A percentile compares a stretch with the other conserved stretches of the same genome.
These are phyloP conservation scores for Cochlearia excelsa DNA, from an alignment of 345 rosid genomes.

Conservation along the genomic window DNA sequence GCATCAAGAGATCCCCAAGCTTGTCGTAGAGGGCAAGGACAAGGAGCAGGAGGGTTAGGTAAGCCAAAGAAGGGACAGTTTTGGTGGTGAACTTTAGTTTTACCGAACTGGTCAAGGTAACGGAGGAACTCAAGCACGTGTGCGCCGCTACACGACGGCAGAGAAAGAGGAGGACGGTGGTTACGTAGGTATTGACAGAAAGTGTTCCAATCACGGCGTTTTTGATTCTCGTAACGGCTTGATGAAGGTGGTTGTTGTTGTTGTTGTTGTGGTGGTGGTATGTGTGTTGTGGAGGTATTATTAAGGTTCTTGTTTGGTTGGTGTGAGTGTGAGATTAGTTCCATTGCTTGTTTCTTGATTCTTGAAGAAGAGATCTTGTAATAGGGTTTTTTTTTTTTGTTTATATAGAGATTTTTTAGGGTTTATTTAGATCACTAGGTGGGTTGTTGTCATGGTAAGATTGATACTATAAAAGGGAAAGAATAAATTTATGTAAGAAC, in stretches of 20 bases:
- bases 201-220: conserved; percentile 44
- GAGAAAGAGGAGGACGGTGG: conserved; percentile 42
- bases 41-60: conserved; percentile 39
- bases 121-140: conserved; percentile 41
- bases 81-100: conserved; percentile 37
- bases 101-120: conserved; percentile 40
- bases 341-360: conserved; percentile 36
- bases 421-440: too few relatives aligned
- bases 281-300: conserved; percentile 7
- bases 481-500: conserved; percentile 25
- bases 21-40: conserved; percentile 39
- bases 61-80: conserved; percentile 37
- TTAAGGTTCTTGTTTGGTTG: conserved; percentile 34
- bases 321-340: conserved; percentile 34
- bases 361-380: neutral
- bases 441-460: conserved; percentile 13
- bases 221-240: conserved; percentile 42
- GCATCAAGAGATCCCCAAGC: conserved; percentile 42
- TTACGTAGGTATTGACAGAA: conserved; percentile 40
- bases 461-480: conserved; percentile 25
- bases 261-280: neutral
- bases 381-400: conserved; percentile 22
- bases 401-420: too few relatives aligned
- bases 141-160: conserved; percentile 40
- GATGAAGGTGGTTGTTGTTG: conserved; percentile 37